Percentiles rank a stretch among this genome's conserved stretches.
Evolutionary conservation across 225 moss, liverwort and hornwort genomes (phyloP).

Genomic region (Polytrichum commune): DNA sequence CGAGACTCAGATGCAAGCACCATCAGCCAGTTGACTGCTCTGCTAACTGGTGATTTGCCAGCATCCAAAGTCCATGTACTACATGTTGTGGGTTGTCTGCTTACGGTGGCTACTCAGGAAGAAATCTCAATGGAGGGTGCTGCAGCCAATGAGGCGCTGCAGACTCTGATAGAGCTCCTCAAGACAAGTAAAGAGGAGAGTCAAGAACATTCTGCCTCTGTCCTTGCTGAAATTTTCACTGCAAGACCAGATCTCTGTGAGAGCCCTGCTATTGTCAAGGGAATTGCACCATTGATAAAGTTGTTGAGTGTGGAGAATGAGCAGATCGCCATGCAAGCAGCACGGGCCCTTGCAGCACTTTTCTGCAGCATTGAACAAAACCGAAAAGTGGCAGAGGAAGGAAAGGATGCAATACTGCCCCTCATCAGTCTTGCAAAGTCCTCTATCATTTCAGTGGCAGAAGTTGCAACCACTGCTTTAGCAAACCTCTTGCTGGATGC

Average conservation of each 20-base stretch:
- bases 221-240: slow-evolving; percentile 80
- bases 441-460: slow-evolving; percentile 87
- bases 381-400: slow-evolving; percentile 64
- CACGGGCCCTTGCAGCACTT: slow-evolving; percentile 89
- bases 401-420: slow-evolving; percentile 74
- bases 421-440: slow-evolving; percentile 87
- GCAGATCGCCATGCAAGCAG: slow-evolving; percentile 81
- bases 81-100: slow-evolving; percentile 88
- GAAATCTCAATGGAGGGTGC: slow-evolving; percentile 80
- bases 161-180: slow-evolving; percentile 72
- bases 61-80: slow-evolving; percentile 84
- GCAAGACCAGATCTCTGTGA: slow-evolving; percentile 90
- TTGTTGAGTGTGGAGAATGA: slow-evolving; percentile 65
- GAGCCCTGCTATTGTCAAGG: slow-evolving; percentile 74
- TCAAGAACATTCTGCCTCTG: slow-evolving; percentile 77
- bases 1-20: slow-evolving; percentile 92
- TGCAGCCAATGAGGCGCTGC: slow-evolving; percentile 85
- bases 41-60: slow-evolving; percentile 91
- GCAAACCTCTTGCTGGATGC: slow-evolving; percentile 82
- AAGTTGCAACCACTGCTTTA: slow-evolving; percentile 84
- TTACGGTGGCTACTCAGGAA: slow-evolving; percentile 87
- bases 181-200: slow-evolving; percentile 70
- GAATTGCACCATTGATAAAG: slow-evolving; percentile 64
- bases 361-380: slow-evolving; percentile 85
- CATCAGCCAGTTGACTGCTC: slow-evolving; percentile 87